A percentile compares a stretch with the other conserved stretches of the same genome.
Conservation (phyloP, 2,329 filamentous ascomycete genomes). For the Phialocephala sp. region DNA sequence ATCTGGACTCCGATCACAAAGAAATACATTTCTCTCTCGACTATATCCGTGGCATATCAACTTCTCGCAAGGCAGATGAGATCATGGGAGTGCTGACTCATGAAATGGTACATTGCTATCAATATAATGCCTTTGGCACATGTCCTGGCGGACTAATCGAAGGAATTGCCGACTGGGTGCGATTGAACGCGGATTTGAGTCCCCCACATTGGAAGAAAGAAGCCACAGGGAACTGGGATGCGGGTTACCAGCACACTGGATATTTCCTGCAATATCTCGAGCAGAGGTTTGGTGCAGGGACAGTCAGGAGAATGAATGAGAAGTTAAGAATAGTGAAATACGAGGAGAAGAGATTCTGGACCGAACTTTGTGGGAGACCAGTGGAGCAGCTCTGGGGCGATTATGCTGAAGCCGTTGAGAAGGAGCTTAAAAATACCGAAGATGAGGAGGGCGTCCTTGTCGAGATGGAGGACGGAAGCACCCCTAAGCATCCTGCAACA, state of each 20-base stretch:
- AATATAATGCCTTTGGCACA: conserved; percentile 69
- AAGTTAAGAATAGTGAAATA: conserved; percentile 68
- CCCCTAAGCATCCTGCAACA: conserved; percentile 14
- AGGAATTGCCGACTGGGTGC: conserved; percentile 92
- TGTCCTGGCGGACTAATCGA: conserved; percentile 83
- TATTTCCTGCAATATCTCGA: conserved; percentile 92
- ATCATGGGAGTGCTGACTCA: conserved; percentile 85
- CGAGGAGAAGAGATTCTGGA: conserved; percentile 70
- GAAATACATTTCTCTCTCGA: conserved; percentile 86
- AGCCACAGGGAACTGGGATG: conserved; percentile 73
- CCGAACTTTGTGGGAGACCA: conserved; percentile 66
- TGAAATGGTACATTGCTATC: conserved; percentile 94
- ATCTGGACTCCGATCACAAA: conserved; percentile 85
- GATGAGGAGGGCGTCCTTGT: conserved; percentile 42
- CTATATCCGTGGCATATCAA: conserved; percentile 65
- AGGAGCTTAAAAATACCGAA: conserved; percentile 33
- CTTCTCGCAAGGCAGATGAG: conserved; percentile 60
- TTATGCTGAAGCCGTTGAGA: conserved; percentile 58
- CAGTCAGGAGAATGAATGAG: conserved; percentile 69
- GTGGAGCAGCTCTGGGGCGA: conserved; percentile 76
- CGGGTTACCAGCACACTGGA: conserved; percentile 87
- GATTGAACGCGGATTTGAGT: conserved; percentile 72
- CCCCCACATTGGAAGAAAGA: conserved; percentile 82
- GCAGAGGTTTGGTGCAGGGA: conserved; percentile 62
- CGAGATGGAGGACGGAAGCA: conserved; percentile 36